Evolutionary conservation across 441 rosid species (phyloP).

Genomic region (Heliophila coronopifolia): DNA sequence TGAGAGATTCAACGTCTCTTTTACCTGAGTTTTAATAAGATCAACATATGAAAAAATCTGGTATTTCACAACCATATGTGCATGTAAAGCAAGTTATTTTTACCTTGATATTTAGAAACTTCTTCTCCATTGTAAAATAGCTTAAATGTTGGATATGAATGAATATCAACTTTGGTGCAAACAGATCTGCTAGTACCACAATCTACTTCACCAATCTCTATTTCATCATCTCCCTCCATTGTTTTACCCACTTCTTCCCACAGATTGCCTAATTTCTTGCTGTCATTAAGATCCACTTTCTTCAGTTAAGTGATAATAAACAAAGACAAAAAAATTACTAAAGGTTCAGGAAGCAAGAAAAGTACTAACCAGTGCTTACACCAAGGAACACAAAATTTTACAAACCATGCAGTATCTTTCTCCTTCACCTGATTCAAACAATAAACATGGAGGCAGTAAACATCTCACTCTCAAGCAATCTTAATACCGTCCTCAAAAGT

Average conservation of each 20-base stretch:
- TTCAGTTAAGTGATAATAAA: slow-evolving; percentile 14
- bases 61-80: neutral
- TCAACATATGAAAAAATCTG: neutral
- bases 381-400: slow-evolving; percentile 96
- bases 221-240: slow-evolving; percentile 90
- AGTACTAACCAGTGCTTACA: slow-evolving; percentile 96
- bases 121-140: slow-evolving; percentile 85
- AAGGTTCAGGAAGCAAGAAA: neutral
- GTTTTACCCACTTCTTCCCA: slow-evolving; percentile 88
- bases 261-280: slow-evolving; percentile 79
- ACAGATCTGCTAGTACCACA: slow-evolving; percentile 68
- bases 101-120: slow-evolving; percentile 88
- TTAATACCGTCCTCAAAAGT: neutral
- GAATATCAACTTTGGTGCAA: slow-evolving; percentile 80
- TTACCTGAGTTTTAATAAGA: slow-evolving; percentile 37
- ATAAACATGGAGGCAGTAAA: slow-evolving; percentile 5
- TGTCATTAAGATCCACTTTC: slow-evolving; percentile 24
- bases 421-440: slow-evolving; percentile 62
- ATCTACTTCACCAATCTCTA: slow-evolving; percentile 94
- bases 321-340: too few species aligned
- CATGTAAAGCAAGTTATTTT: slow-evolving; percentile 8
- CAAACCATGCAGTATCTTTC: slow-evolving; percentile 93
- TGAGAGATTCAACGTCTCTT: slow-evolving; percentile 67
- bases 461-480: neutral
- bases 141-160: slow-evolving; percentile 92